These are phyloP conservation scores for Suaeda aralocaspica DNA, from an alignment of 148 eudicot genomes.

Conservation along the genomic window DNA sequence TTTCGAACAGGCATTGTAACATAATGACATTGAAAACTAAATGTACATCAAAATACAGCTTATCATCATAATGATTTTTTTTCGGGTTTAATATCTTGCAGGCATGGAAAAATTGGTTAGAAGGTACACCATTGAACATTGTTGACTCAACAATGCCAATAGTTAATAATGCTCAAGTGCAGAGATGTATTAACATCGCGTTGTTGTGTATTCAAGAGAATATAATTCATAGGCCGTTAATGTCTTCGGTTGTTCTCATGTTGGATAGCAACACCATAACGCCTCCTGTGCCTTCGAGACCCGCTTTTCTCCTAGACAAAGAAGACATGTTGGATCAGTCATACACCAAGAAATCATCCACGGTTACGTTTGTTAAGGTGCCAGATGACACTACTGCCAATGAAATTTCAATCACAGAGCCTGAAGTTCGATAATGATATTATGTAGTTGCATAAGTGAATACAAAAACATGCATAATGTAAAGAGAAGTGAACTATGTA, in stretches of 20 bases:
- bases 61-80: neutral
- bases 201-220: constrained; percentile 38
- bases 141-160: constrained; percentile 26
- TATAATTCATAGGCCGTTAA: constrained; percentile 30
- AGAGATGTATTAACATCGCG: constrained; percentile 36
- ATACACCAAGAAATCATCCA: neutral
- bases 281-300: constrained; percentile 26
- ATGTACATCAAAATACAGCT: neutral
- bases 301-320: constrained; percentile 15
- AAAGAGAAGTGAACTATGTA: too few species aligned
- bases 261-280: constrained; percentile 20
- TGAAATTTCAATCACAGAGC: constrained; percentile 9
- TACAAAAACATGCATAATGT: too few species aligned
- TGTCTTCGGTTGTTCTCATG: constrained; percentile 29
- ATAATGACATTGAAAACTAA: too few species aligned
- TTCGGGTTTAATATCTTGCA: constrained; percentile 5
- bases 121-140: constrained; percentile 25
- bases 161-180: constrained; percentile 9
- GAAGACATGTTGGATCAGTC: neutral
- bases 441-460: too few species aligned
- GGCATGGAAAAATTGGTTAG: constrained; percentile 47
- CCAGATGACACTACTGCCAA: too few species aligned
- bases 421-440: constrained; percentile 16
- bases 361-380: too few species aligned
- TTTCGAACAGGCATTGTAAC: neutral